These are phyloP conservation scores for Parafenestella ontariensis DNA, from an alignment of 2,329 filamentous ascomycete genomes.

Conservation along the genomic window DNA sequence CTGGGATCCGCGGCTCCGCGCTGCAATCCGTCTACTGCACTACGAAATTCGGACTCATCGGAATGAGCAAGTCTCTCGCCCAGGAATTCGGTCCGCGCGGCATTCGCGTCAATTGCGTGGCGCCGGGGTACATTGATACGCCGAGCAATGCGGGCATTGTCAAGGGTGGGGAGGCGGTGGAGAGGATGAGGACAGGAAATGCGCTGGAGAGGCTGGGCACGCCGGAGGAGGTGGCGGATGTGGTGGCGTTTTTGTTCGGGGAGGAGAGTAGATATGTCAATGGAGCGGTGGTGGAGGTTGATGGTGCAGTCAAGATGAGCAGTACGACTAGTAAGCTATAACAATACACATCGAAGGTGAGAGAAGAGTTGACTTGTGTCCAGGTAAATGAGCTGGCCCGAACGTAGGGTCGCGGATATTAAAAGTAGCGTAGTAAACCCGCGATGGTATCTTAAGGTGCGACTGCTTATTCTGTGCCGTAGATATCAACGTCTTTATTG, in stretches of 20 bases:
- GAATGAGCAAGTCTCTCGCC: constrained; percentile 43
- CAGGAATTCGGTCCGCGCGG: constrained; percentile 42
- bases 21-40: constrained; percentile 44
- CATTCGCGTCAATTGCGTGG: constrained; percentile 40
- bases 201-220: constrained; percentile 54
- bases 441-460: too few species aligned
- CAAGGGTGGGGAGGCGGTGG: constrained; percentile 54
- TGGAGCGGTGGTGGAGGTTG: constrained; percentile 57
- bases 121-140: constrained; percentile 55
- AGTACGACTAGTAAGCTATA: constrained; percentile 31
- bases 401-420: background rate
- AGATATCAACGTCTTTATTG: too few species aligned
- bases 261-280: constrained; percentile 56
- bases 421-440: too few species aligned
- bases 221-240: constrained; percentile 58
- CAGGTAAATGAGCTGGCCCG: background rate
- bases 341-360: background rate
- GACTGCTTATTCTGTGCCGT: too few species aligned
- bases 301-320: constrained; percentile 52
- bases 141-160: constrained; percentile 59
- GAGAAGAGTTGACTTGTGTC: background rate
- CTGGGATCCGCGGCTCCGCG: constrained; percentile 32
- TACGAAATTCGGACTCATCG: constrained; percentile 46
- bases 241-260: constrained; percentile 58
- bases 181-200: constrained; percentile 49